Base-by-base conservation (phyloP, 2,329 filamentous ascomycete genomes). In the Exophiala sideris region DNA sequence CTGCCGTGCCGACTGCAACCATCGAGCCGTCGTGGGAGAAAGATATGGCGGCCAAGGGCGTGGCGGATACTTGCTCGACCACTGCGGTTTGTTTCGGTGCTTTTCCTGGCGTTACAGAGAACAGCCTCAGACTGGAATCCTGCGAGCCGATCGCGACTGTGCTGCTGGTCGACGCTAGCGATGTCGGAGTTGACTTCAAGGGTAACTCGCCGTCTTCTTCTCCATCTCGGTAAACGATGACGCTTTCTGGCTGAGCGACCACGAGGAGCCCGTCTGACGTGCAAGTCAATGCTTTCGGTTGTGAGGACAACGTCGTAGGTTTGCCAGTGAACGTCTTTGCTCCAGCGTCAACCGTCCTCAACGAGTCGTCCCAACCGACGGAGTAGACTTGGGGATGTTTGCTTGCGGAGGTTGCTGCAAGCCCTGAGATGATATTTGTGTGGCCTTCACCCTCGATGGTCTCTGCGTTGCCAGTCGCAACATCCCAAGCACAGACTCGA, bases 311-410 rank as follows among this genome's bases (percentile, higher is more conserved):
- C 66, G 87, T 86, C 32, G 79, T 73, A 1, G 83, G 77, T 46
- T 79, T 78, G 51, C 88, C 89, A 5, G 85, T 79, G 69, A 95
- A 96, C 0, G 85, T 88, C 65, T 84, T 86, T 48, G 86, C 83
- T 1, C 84, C 79, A 54, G 87, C 79, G 61, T 95, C 91, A 34
- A 95, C 79, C 40, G 82, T 86, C 58, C 91, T 86, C 34, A 97
- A 77, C 1, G 86, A 90, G 70, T 99, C 94, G 67, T 99, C 94
- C 94, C 92, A 99, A 59, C 86, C 91, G 49, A 92, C 88, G 65
- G 86, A 92, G 73, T 89, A 91, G n/a, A 90, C 82, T 61, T 84
- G 80, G 33, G 84, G 72, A 42, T 66, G 64, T 2, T 76, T 68
- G 20, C 44, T 41, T 5, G 57, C 38, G 14, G 56, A 24, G 6